Conservation (phyloP, 352 stramenopile species). For the Phytophthora vignae region DNA sequence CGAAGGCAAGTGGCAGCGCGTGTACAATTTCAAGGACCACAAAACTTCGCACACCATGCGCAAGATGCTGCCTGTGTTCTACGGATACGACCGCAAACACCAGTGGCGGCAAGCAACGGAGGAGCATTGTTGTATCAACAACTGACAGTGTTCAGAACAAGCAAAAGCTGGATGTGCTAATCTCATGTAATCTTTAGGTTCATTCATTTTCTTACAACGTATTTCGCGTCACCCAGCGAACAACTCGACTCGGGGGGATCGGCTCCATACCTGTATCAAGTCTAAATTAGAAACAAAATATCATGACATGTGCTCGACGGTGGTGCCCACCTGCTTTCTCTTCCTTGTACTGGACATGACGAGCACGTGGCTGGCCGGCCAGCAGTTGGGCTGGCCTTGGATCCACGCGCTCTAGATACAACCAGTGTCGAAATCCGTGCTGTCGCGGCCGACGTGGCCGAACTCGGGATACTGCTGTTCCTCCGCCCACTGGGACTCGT, state of each 20-base stretch:
- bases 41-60: slow-evolving; percentile 61
- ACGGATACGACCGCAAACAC: slow-evolving; percentile 48
- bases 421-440: slow-evolving; percentile 48
- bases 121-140: slow-evolving; percentile 3
- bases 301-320: slow-evolving; percentile 25
- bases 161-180: slow-evolving; percentile 21
- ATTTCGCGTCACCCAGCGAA: slow-evolving; percentile 34
- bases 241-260: slow-evolving; percentile 32
- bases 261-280: slow-evolving; percentile 38
- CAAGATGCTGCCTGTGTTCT: slow-evolving; percentile 79
- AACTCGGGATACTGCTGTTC: slow-evolving; percentile 42
- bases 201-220: slow-evolving; percentile 52
- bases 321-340: slow-evolving; percentile 36
- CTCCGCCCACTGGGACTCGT: slow-evolving; percentile 24
- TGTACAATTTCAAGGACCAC: slow-evolving; percentile 82
- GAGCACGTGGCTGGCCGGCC: background rate
- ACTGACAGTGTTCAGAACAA: slow-evolving; percentile 11
- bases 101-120: slow-evolving; percentile 17
- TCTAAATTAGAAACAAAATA: slow-evolving; percentile 45
- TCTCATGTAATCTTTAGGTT: slow-evolving; percentile 48
- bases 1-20: slow-evolving; percentile 82
- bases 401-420: slow-evolving; percentile 42
- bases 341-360: slow-evolving; percentile 40
- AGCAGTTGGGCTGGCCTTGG: slow-evolving; percentile 2
- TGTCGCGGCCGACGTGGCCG: slow-evolving; percentile 41